These are phyloP conservation scores for Xerophyta viscosa DNA, from an alignment of 106 monocot species.

Conservation along the genomic window DNA sequence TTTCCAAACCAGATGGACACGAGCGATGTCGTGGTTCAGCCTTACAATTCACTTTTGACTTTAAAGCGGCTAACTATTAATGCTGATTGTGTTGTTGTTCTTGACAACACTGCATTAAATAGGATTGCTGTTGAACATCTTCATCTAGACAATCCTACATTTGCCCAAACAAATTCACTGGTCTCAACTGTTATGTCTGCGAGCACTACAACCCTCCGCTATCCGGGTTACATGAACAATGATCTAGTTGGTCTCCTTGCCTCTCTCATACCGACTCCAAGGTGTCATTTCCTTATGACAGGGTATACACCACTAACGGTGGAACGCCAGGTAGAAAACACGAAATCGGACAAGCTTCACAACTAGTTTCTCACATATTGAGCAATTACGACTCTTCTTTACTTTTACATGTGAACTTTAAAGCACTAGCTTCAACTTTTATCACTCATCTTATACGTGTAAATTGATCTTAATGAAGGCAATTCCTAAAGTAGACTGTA, in stretches of 20 bases:
- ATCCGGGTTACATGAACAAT: constrained; percentile 99
- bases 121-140: constrained; percentile 98
- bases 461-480: too few relatives aligned
- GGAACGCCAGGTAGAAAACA: constrained; percentile 71
- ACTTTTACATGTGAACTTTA: too few relatives aligned
- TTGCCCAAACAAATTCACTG: constrained; percentile 94
- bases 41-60: constrained; percentile 94
- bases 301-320: constrained; percentile 98
- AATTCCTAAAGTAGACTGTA: too few relatives aligned
- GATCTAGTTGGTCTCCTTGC: constrained; percentile 98
- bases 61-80: constrained; percentile 89
- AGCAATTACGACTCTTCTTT: too few relatives aligned
- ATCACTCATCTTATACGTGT: too few relatives aligned
- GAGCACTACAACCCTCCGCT: constrained; percentile 91
- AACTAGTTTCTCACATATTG: too few relatives aligned
- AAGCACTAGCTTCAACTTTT: too few relatives aligned
- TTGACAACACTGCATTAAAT: constrained; percentile 97
- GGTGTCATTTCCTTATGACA: constrained; percentile 99
- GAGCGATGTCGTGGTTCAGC: constrained; percentile 96
- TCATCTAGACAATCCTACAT: constrained; percentile 84
- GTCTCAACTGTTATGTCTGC: constrained; percentile 99
- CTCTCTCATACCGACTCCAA: constrained; percentile 87
- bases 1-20: constrained; percentile 99
- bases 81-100: constrained; percentile 99
- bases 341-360: too few relatives aligned